These are phyloP conservation scores for Shiraia sp. DNA, from an alignment of 2,329 filamentous ascomycete genomes.

Conservation along the genomic window DNA sequence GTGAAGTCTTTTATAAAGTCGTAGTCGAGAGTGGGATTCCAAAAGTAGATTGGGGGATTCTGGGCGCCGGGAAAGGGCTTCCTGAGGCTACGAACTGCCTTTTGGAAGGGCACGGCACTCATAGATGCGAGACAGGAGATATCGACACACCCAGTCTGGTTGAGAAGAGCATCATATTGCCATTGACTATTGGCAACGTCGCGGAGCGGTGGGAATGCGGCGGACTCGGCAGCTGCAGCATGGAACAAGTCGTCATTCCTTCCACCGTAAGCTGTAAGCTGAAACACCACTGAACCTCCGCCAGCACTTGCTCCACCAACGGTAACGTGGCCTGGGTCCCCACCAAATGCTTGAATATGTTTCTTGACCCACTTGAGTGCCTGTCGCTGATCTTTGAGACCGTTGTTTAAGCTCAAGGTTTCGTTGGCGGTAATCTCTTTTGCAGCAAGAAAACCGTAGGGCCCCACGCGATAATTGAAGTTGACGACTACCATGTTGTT, in stretches of 20 bases:
- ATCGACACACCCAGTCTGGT: conserved; percentile 40
- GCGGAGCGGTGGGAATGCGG: conserved; percentile 46
- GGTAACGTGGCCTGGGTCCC: conserved; percentile 45
- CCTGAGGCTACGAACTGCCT: conserved; percentile 39
- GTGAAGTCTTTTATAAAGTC: conserved; percentile 48
- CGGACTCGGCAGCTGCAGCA: conserved; percentile 39
- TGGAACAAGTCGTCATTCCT: conserved; percentile 43
- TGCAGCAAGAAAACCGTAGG: conserved; percentile 45
- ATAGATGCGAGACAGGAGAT: conserved; percentile 45
- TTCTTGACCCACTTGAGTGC: conserved; percentile 42
- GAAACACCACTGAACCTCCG: conserved; percentile 44
- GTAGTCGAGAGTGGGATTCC: conserved; percentile 49
- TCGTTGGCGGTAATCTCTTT: conserved; percentile 32
- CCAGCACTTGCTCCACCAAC: conserved; percentile 46
- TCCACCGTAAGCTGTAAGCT: conserved; percentile 44
- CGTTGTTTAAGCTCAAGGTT: conserved; percentile 41
- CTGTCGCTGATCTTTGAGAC: conserved; percentile 43
- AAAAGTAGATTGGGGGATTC: conserved; percentile 45
- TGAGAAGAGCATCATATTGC: conserved; percentile 46
- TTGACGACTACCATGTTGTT: conserved; percentile 44
- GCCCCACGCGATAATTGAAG: conserved; percentile 47
- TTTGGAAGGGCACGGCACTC: conserved; percentile 44
- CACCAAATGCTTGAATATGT: conserved; percentile 45
- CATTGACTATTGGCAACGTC: conserved; percentile 46
- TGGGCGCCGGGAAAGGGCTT: conserved; percentile 44